A percentile compares a stretch with the other conserved stretches of the same genome.
Conservation (phyloP, 306 rosid genomes). For the Notholithocarpus densiflorus region DNA sequence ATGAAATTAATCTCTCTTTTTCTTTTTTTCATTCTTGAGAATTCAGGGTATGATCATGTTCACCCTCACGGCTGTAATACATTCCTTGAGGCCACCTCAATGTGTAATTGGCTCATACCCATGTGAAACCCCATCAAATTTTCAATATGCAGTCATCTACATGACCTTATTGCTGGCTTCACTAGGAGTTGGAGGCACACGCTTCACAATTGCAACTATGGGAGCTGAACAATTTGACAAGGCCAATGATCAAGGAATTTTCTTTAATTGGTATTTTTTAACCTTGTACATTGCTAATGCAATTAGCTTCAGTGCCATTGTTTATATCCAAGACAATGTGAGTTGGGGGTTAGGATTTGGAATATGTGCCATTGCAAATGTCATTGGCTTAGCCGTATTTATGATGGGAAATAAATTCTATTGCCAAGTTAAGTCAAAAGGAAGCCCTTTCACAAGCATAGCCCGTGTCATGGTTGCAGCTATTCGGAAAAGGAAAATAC, state of each 20-base stretch:
- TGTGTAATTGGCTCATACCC: too few species aligned
- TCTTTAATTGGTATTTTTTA: constrained; percentile 6
- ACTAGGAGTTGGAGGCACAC: too few species aligned
- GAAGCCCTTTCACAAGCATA: constrained; percentile 36
- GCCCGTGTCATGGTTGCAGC: constrained; percentile 39
- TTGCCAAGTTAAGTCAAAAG: constrained; percentile 28
- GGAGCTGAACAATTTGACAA: too few species aligned
- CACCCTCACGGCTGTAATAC: too few species aligned
- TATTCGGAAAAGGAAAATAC: constrained; percentile 11
- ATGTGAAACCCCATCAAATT: too few species aligned
- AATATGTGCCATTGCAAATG: constrained; percentile 8
- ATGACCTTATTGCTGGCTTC: too few species aligned
- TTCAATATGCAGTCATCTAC: too few species aligned
- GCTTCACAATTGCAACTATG: too few species aligned
- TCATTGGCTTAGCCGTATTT: constrained; percentile 13
- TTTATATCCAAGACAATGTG: constrained; percentile 37
- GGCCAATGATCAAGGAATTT: neutral
- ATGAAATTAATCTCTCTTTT: too few species aligned
- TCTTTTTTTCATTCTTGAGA: too few species aligned
- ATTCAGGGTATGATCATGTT: too few species aligned
- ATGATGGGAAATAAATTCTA: constrained; percentile 32
- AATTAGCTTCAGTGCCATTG: constrained; percentile 24
- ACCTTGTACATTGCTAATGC: constrained; percentile 22
- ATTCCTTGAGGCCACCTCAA: too few species aligned
- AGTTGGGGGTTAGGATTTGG: constrained; percentile 44